These are phyloP conservation scores for Talaromyces sp. DNA, from an alignment of 2,329 filamentous ascomycete species.

Conservation along the genomic window DNA sequence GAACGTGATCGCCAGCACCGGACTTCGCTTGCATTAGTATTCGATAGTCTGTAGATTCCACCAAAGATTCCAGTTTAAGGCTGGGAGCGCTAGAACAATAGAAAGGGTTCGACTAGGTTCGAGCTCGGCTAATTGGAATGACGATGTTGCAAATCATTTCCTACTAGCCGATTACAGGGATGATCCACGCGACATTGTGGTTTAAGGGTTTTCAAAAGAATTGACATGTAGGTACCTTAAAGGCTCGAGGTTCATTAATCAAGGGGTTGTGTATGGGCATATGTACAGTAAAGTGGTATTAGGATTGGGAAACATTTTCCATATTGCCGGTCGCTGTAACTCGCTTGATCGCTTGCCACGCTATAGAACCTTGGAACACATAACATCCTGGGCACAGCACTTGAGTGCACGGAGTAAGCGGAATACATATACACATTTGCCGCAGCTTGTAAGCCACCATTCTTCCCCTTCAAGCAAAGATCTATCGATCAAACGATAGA, in stretches of 20 bases:
- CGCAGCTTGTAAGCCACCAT: not conserved
- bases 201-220: not conserved
- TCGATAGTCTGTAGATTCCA: not conserved
- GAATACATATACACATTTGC: not conserved
- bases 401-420: conserved; percentile 1
- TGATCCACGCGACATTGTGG: not conserved
- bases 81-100: not conserved
- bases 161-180: not conserved
- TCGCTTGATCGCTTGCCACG: too few relatives aligned
- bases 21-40: not conserved
- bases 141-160: not conserved
- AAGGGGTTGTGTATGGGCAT: too few relatives aligned
- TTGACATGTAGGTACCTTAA: too few relatives aligned
- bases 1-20: not conserved
- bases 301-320: not conserved
- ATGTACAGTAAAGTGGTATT: too few relatives aligned
- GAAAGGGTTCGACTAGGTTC: not conserved
- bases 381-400: too few relatives aligned
- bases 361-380: too few relatives aligned
- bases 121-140: not conserved
- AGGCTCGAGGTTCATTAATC: too few relatives aligned
- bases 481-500: not conserved
- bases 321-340: not conserved
- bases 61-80: not conserved
- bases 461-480: not conserved